phyloP scores from a whole-genome alignment of 1,284 basidiomycete species.

The Ceratobasidium sp. region DNA sequence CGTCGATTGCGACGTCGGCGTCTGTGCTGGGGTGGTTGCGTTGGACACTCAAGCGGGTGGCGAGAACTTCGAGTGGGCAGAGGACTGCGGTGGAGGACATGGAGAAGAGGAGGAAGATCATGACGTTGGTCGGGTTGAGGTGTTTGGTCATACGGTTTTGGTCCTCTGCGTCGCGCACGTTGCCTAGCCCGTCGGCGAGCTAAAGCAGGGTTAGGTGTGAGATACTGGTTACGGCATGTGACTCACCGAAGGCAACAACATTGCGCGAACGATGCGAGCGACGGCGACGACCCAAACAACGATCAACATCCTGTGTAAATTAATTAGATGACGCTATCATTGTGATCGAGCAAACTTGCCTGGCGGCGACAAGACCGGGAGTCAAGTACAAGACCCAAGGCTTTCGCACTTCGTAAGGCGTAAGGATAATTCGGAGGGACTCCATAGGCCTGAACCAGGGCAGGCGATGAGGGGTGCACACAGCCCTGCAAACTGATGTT shows the following conservation, averaged over 20 bases:
- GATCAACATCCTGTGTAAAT: constrained; percentile 55
- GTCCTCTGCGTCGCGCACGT: constrained; percentile 32
- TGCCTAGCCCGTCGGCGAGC: constrained; percentile 36
- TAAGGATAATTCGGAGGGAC: constrained; percentile 76
- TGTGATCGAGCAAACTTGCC: constrained; percentile 46
- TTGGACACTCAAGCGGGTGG: constrained; percentile 81
- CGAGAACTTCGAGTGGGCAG: constrained; percentile 83
- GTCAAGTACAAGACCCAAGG: constrained; percentile 85
- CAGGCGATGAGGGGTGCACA: constrained; percentile 85
- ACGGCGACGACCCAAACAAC: constrained; percentile 72
- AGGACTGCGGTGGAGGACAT: constrained; percentile 68
- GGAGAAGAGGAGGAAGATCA: constrained; percentile 65
- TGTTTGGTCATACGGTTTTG: constrained; percentile 32
- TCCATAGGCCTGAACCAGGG: constrained; percentile 67
- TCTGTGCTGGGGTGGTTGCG: constrained; percentile 78
- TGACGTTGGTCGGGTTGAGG: constrained; percentile 51
- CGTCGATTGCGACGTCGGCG: constrained; percentile 36
- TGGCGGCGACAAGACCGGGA: constrained; percentile 77
- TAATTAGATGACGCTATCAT: background rate
- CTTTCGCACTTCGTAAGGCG: constrained; percentile 78
- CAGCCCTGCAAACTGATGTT: constrained; percentile 60
- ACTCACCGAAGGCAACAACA: constrained; percentile 64
- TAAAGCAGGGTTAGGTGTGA: background rate
- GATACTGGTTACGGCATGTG: background rate
- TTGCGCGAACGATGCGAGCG: constrained; percentile 66